Base-by-base conservation (phyloP, 306 rosid species). In the Fragaria ananassa region DNA sequence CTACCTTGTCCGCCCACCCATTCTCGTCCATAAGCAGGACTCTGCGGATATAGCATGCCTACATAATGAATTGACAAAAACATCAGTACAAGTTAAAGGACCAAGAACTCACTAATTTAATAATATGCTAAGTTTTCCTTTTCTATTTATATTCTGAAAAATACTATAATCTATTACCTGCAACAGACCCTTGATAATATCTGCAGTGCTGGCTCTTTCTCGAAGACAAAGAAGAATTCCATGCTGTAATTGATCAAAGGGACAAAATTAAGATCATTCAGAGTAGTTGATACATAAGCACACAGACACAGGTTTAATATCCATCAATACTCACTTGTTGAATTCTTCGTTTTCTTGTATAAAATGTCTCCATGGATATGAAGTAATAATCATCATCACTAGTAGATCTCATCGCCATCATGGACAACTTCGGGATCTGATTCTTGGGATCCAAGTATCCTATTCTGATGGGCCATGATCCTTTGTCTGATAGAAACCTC, bases 31-130 rank as follows among this genome's bases (percentile, higher is more conserved):
- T 72, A 75, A 85, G 71, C 31, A 87, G 82, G 53, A 76, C 77
- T 80, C 68, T 88, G 47, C 88, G 89, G 77, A 90, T 76, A 70
- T 81, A 90, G 82, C 94, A 93, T 17, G 97, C 94, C 98, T 90
- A 61, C 54, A 80, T 47, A 74, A 41, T 4, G 62, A 68, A 49
- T 47, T 65, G 6, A 70, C 49, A 42, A 7, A 29, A 39, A 27
- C 0, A 3, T 57, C 1, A 41, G 10, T 17, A 41, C 4, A 37
- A 56, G 15, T 57, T 56, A 37, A 8, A 25, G 34, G 44, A 21
- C 18, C 15, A 76, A n/a, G 19, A 41, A 15, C 54, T 34, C 35
- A 66, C 35, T 3, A 70, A 39, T 15, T 31, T 37, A 34, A 50
- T 56, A 66, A 46, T 62, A 64, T 73, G 18, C 45, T 29, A 70